Percentiles rank a stretch among this genome's conserved stretches.
phyloP scores from a whole-genome alignment of 768 basidiomycete genomes.

The Rhizopogon vulgaris region DNA sequence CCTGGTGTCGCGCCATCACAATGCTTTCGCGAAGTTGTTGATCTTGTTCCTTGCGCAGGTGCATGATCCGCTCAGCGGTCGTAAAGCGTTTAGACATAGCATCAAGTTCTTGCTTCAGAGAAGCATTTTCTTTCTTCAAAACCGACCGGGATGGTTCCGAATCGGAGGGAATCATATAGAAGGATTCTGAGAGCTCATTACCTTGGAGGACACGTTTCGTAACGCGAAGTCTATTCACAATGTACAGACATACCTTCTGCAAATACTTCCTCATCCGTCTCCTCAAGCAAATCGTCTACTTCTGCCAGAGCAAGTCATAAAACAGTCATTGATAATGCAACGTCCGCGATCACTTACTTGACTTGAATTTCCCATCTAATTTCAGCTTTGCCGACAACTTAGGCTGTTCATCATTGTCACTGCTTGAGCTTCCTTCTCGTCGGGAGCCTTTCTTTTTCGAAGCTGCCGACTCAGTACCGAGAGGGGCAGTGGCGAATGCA shows the following conservation, averaged over 20 bases:
- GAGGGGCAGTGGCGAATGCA: constrained; percentile 77
- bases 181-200: constrained; percentile 74
- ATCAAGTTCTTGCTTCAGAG: constrained; percentile 57
- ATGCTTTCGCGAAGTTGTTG: constrained; percentile 76
- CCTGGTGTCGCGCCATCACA: constrained; percentile 64
- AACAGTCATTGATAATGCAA: background rate
- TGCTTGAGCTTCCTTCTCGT: constrained; percentile 50
- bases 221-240: background rate
- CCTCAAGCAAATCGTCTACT: constrained; percentile 24
- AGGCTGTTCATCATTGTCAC: constrained; percentile 70
- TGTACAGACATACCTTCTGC: constrained; percentile 44
- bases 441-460: constrained; percentile 21
- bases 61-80: constrained; percentile 55
- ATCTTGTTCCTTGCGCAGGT: constrained; percentile 73
- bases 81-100: constrained; percentile 52
- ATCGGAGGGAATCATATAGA: constrained; percentile 65
- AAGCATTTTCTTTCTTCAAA: constrained; percentile 62
- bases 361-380: constrained; percentile 15
- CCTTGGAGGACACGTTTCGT: constrained; percentile 27
- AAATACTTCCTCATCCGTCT: constrained; percentile 57
- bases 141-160: constrained; percentile 41
- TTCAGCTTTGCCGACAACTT: constrained; percentile 44
- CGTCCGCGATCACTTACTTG: constrained; percentile 10
- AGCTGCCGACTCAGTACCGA: constrained; percentile 36
- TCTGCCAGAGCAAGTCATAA: constrained; percentile 7